Percentiles rank a stretch among this genome's conserved stretches.
Conservation (phyloP, 2,329 filamentous ascomycete species). For the Cephalotrichum gorgonifer region DNA sequence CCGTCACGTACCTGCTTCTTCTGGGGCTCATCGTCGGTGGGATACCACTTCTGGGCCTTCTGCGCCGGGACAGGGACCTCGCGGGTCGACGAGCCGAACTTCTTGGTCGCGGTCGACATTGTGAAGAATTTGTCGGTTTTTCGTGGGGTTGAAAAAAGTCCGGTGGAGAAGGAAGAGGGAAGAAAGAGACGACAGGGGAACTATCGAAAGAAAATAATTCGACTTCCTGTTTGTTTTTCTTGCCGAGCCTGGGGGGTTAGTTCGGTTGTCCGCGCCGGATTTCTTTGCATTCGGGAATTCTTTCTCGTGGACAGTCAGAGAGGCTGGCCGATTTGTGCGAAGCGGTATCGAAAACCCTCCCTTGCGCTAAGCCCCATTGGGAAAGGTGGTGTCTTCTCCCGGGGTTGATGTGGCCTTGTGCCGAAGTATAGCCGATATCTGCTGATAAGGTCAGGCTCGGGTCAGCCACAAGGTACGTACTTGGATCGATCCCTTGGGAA, state of each 20-base stretch:
- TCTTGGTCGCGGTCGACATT: constrained; percentile 79
- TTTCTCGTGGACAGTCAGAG: constrained; percentile 5
- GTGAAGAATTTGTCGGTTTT: constrained; percentile 8
- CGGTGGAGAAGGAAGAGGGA: constrained; percentile 11
- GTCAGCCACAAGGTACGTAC: neutral
- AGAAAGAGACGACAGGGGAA: neutral
- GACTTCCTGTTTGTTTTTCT: constrained; percentile 3
- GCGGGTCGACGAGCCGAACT: constrained; percentile 95
- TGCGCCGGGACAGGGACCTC: constrained; percentile 75
- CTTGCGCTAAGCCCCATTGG: constrained; percentile 22
- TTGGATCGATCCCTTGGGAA: too few relatives aligned
- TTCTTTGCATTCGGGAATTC: constrained; percentile 3
- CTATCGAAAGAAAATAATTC: constrained; percentile 5
- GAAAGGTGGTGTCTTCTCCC: constrained; percentile 4
- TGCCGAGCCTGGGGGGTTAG: constrained; percentile 4
- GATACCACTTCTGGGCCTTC: constrained; percentile 99
- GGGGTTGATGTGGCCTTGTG: neutral
- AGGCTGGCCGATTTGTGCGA: constrained; percentile 23
- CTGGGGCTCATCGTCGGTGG: constrained; percentile 80
- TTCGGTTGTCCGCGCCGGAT: neutral
- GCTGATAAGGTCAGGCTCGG: neutral
- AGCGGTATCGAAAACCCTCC: constrained; percentile 26
- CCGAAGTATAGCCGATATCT: neutral
- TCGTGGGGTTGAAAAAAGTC: constrained; percentile 22
- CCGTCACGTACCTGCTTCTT: constrained; percentile 79